These are phyloP conservation scores for Xylaria hypoxylon DNA, from an alignment of 2,329 filamentous ascomycete genomes.

Conservation along the genomic window DNA sequence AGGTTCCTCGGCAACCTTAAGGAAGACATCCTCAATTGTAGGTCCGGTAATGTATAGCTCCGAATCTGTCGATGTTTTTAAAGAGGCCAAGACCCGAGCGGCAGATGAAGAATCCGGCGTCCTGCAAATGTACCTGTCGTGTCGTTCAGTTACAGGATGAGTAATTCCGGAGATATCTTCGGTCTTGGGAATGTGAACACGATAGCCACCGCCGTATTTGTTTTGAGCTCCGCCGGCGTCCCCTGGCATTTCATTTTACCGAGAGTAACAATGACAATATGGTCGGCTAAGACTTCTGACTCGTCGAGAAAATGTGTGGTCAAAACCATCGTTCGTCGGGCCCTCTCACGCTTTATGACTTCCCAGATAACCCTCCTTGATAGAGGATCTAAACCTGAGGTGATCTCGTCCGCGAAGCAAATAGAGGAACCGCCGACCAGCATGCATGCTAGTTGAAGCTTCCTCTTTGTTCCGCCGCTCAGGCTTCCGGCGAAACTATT, in stretches of 20 bases:
- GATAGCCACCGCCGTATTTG: constrained; percentile 49
- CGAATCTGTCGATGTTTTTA: constrained; percentile 65
- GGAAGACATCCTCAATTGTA: constrained; percentile 75
- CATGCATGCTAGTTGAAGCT: constrained; percentile 82
- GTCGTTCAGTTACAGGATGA: constrained; percentile 42
- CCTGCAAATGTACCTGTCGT: constrained; percentile 68
- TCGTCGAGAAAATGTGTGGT: constrained; percentile 50
- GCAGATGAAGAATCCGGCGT: constrained; percentile 66
- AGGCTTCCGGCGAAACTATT: constrained; percentile 71
- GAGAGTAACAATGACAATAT: constrained; percentile 45
- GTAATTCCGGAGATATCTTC: constrained; percentile 40
- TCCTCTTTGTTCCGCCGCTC: constrained; percentile 81
- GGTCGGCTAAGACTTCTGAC: constrained; percentile 46
- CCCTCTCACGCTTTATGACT: constrained; percentile 45
- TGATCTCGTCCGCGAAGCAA: constrained; percentile 79
- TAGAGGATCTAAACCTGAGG: constrained; percentile 77
- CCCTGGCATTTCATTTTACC: constrained; percentile 49
- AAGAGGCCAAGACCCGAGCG: constrained; percentile 63
- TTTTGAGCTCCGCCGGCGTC: constrained; percentile 49
- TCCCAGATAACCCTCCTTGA: constrained; percentile 61
- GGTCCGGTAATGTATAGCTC: constrained; percentile 72
- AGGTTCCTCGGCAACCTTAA: constrained; percentile 70
- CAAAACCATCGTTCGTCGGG: constrained; percentile 45
- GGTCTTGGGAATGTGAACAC: constrained; percentile 47
- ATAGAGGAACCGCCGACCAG: constrained; percentile 78